Evolutionary conservation across 495 filamentous ascomycete species (phyloP), one percentile per base, ranked within the genome.

Genomic region (Trichoderma erinaceum): DNA sequence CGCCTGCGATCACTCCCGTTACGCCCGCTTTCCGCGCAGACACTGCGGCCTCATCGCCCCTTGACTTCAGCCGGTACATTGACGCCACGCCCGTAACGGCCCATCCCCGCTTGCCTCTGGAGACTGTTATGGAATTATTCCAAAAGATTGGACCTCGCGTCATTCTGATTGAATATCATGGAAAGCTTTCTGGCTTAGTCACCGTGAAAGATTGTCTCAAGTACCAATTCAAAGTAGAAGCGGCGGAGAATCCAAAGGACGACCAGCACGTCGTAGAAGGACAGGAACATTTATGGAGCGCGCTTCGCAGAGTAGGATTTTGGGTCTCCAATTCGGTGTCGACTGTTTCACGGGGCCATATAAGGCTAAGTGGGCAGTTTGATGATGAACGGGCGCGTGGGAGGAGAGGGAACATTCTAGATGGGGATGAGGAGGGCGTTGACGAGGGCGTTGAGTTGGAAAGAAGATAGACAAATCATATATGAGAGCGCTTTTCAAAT

Each of bases 51-150:
- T 87, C 84, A 10, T 79, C 83, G n/a, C 81, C 85, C 7, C 80
- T 98, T 29, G 92, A 98, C 76, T 93, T 99, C 72, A 89, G 87
- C 71, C 87, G 88, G 41, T 97, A 93, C 74, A 89, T 96, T 48
- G 93, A 99, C 76, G 85, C 92, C 61, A 96, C 93, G 0, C 95
- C 96, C 5, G 83, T 98, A 6, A 89, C 93, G 2, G 93, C 93
- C 8, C 96, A 99, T 74, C 95, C 95, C 0, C 89, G 92, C 1
- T 86, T 97, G 7, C 91, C 94, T 0, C 86, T 99, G 0, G 95
- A 99, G 77, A 99, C 95, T 0, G 95, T 97, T 58, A 97, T 98
- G 92, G 95, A 99, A 75, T 86, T 98, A 58, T 99, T 99, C 83
- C 94, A 95, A 75, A 99, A 99, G 81, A 93, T 99, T 78, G 95